Base-by-base conservation (phyloP, 2,329 filamentous ascomycete species). In the Pseudogymnoascus sp. region DNA sequence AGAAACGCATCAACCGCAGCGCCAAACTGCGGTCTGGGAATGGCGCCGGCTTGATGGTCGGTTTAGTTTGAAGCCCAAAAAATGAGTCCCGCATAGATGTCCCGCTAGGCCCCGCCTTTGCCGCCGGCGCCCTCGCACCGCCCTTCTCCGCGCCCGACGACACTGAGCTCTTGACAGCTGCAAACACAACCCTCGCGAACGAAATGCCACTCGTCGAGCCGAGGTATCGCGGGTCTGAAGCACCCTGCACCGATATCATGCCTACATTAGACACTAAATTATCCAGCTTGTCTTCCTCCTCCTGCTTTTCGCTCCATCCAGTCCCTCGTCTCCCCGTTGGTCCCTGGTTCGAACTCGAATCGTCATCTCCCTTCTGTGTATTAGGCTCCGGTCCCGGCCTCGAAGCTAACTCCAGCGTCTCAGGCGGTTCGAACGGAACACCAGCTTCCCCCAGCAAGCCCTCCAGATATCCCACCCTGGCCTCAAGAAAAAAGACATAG, bases 401-500 rank as follows among this genome's bases (percentile, higher is more conserved):
- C 43, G 83, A 83, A 71, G 81, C 84, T 66, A 82, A 77, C 68
- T 90, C 87, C 70, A 96, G 88, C 65, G 86, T 80, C 56, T 85
- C 80, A 64, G 90, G 86, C 0, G 89, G 83, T 14, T 90, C 88
- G 70, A 89, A 95, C 12, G 86, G 67, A 64, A 97, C 84, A 49
- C 83, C 82, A 71, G 92, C 86, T 34, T 85, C 80, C 46, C 80
- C 79, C 60, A 97, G 82, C 38, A 95, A 77, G 36, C 82, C 82
- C 75, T 97, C 93, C 31, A 97, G 85, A 76, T 95, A 90, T 66
- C 87, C 84, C 62, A 97, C 85, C 64, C 93, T 84, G 28, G 89
- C 90, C 75, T 97, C 93, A 65, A 97, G 87, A 74, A 96, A 97
- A 77, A 90, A 96, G 59, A 97, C 91, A 79, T 97, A 97, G 75